These are phyloP conservation scores for Moesziomyces sp. DNA, from an alignment of 1,284 basidiomycete species.

Conservation along the genomic window DNA sequence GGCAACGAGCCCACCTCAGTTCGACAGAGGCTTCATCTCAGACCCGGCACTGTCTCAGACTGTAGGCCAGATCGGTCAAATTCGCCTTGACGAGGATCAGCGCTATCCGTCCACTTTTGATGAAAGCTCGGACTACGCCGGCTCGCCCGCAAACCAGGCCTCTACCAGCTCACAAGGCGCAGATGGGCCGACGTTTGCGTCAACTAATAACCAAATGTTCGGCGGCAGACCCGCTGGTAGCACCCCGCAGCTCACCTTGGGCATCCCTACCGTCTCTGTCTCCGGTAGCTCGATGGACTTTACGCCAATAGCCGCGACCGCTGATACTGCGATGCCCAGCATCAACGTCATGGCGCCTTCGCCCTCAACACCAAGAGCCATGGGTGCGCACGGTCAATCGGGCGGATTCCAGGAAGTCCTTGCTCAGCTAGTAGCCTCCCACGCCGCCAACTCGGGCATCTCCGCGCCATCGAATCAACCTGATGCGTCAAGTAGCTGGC, in stretches of 20 bases:
- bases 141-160: slow-evolving; percentile 15
- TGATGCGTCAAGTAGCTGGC: slow-evolving; percentile 13
- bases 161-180: slow-evolving; percentile 1
- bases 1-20: slow-evolving; percentile 16
- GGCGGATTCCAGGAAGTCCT: slow-evolving; percentile 45
- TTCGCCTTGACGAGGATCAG: slow-evolving; percentile 36
- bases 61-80: slow-evolving; percentile 39
- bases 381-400: slow-evolving; percentile 14
- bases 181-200: slow-evolving; percentile 9
- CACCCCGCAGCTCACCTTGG: slow-evolving; percentile 33
- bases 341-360: slow-evolving; percentile 54
- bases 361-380: slow-evolving; percentile 37
- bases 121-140: slow-evolving; percentile 22
- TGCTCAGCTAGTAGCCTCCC: slow-evolving; percentile 35
- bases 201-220: slow-evolving; percentile 3
- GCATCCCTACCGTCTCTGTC: slow-evolving; percentile 40
- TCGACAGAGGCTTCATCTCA: slow-evolving; percentile 11
- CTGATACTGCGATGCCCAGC: slow-evolving; percentile 32
- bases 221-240: slow-evolving; percentile 4
- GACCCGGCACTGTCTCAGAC: slow-evolving; percentile 28
- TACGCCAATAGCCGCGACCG: slow-evolving; percentile 18
- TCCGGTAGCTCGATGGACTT: slow-evolving; percentile 41
- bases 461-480: slow-evolving; percentile 6
- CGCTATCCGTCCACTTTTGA: slow-evolving; percentile 34
- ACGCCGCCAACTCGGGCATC: slow-evolving; percentile 2